Base-by-base conservation (phyloP, 75 land plant species). In the Cryptomeria japonica region DNA sequence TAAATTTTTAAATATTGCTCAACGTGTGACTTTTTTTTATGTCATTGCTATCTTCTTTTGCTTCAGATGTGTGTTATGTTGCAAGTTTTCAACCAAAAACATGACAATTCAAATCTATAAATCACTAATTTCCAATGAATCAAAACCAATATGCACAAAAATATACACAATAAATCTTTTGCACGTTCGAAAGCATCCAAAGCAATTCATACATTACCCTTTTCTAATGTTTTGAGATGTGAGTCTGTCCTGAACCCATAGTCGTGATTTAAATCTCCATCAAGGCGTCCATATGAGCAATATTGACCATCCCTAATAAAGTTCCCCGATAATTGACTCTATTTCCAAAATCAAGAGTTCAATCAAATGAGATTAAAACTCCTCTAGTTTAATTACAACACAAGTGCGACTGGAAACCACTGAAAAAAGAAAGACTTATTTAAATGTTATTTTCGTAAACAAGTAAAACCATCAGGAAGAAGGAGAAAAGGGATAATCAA, bases 251-350 rank as follows among this genome's bases (percentile, higher is more conserved):
- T 90, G 80, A 85, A 92, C 18, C 89, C 92, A 87, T 51, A 75
- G 18, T 73, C 49, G 3, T 68, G 55, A 79, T 19, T 88, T 38
- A 18, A 34, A 10, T 79, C 84, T 82, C 84, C 84, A n/a, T n/a
- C 49, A 18, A 82, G 19, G 25, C 44, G 84, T 44, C 84, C 89
- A 51, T 86, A 84, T 75, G 80, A 61, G n/a, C 89, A 88, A 19
- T 78, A 87, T 75, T 91, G 90, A 77, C 95, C 88, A 73, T 91
- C 91, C 46, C 82, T 86, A 41, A 96, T 56, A 88, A 89, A 90
- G 86, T 89, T 95, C 25, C 96, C 97, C 47, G 90, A 84, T 64
- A 94, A 84, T 84, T 89, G 92, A 75, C 95, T 94, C 97, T 95
- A 89, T 25, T 87, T 38, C 47, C 25, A 83, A 87, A 88, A 51